phyloP scores from a whole-genome alignment of 2,329 filamentous ascomycete genomes.

The Chaetomium sp. region DNA sequence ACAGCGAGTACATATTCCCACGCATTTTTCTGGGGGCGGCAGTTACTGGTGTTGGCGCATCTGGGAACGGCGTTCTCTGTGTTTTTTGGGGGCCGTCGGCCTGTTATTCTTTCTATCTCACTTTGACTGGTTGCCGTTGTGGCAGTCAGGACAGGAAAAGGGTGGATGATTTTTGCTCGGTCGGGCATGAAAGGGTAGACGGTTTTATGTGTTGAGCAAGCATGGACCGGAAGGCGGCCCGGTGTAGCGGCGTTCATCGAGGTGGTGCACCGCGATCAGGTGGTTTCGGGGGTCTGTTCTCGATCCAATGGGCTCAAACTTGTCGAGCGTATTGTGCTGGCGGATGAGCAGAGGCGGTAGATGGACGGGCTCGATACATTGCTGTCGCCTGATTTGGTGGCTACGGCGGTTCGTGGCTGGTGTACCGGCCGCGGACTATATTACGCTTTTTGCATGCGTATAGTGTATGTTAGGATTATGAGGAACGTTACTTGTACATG shows the following conservation, averaged over 20 bases:
- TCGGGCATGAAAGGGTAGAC: background rate
- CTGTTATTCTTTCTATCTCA: background rate
- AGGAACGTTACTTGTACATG: conserved; percentile 22
- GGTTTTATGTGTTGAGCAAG: background rate
- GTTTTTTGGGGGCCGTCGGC: background rate
- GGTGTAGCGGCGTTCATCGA: background rate
- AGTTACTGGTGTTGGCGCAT: background rate
- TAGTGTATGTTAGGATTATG: conserved; percentile 36
- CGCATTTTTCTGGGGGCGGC: conserved; percentile 22
- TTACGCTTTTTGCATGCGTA: conserved; percentile 36
- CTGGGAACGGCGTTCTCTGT: conserved; percentile 17
- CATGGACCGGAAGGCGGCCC: background rate
- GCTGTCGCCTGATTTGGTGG: background rate
- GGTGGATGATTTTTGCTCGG: background rate
- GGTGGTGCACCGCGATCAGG: background rate
- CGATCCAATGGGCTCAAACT: background rate
- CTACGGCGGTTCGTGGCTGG: conserved; percentile 22
- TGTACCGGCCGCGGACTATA: conserved; percentile 26
- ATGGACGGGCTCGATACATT: background rate
- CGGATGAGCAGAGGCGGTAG: background rate
- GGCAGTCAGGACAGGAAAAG: background rate
- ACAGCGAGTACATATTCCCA: conserved; percentile 23
- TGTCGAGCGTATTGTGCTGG: background rate
- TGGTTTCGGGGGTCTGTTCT: background rate
- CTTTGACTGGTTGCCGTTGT: background rate